These are phyloP conservation scores for Podaxis pistillaris DNA, from an alignment of 768 basidiomycete species.

Conservation along the genomic window DNA sequence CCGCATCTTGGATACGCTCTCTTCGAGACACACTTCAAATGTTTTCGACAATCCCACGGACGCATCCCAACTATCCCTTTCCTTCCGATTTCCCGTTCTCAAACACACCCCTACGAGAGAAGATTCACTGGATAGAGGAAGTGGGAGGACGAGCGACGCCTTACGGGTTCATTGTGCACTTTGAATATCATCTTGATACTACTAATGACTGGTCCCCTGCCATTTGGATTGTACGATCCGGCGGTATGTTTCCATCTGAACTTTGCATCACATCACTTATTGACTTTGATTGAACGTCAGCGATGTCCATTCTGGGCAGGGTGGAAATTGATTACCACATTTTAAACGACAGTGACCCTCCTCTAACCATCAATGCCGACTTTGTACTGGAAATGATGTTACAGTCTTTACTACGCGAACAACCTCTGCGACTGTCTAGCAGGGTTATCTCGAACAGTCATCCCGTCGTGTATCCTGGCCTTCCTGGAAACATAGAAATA, in stretches of 20 bases:
- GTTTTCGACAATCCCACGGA: not conserved
- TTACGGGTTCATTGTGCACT: conserved; percentile 5
- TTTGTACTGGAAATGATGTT: conserved; percentile 13
- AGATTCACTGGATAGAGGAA: conserved; percentile 10
- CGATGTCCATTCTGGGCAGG: not conserved
- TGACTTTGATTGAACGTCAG: not conserved
- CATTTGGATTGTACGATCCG: conserved; percentile 6
- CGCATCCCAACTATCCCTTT: not conserved
- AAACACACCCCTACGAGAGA: not conserved
- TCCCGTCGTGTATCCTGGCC: not conserved
- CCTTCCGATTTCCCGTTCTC: conserved; percentile 9
- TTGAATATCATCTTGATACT: conserved; percentile 3
- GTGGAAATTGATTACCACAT: conserved; percentile 11
- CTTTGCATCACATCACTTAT: not conserved
- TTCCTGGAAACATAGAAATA: conserved; percentile 2
- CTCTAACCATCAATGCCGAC: not conserved
- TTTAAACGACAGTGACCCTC: not conserved
- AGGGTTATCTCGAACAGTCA: not conserved
- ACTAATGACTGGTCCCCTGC: conserved; percentile 3
- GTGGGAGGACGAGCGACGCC: not conserved
- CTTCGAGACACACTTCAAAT: conserved; percentile 8
- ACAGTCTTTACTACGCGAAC: conserved; percentile 2
- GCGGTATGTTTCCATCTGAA: not conserved
- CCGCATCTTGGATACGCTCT: conserved; percentile 5
- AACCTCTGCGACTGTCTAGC: conserved; percentile 3